Evolutionary conservation across 2,329 filamentous ascomycete genomes (phyloP).

Genomic region (Fusarium sp.): DNA sequence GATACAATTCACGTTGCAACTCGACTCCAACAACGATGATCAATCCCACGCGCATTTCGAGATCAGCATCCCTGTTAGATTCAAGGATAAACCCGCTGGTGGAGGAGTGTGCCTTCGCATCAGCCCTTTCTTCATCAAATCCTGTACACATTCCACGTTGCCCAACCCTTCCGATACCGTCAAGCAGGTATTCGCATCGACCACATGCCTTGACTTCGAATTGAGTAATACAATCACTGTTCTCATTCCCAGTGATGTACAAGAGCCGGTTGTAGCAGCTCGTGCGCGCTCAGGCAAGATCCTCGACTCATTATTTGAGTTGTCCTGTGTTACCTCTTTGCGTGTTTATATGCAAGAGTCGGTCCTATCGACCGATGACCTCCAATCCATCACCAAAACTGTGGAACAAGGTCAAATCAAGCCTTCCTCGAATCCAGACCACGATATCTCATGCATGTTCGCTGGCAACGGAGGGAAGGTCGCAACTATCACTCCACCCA

Average conservation of each 20-base stretch:
- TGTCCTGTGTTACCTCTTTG: not conserved
- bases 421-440: not conserved
- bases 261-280: constrained; percentile 10
- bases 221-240: constrained; percentile 4
- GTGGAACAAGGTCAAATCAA: not conserved
- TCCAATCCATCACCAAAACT: not conserved
- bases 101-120: constrained; percentile 2
- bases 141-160: not conserved
- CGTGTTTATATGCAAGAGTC: constrained; percentile 8
- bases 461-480: constrained; percentile 6
- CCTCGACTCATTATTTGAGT: constrained; percentile 2
- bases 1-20: constrained; percentile 14
- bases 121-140: constrained; percentile 14
- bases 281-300: constrained; percentile 14
- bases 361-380: not conserved
- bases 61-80: constrained; percentile 8
- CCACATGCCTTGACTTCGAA: constrained; percentile 5
- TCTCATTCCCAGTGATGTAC: constrained; percentile 6
- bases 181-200: not conserved
- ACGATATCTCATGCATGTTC: constrained; percentile 15
- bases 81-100: constrained; percentile 16
- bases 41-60: constrained; percentile 6
- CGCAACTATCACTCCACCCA: not conserved
- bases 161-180: not conserved
- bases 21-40: not conserved